phyloP scores from a whole-genome alignment of 345 rosid species.

The Noccaea caerulescens region DNA sequence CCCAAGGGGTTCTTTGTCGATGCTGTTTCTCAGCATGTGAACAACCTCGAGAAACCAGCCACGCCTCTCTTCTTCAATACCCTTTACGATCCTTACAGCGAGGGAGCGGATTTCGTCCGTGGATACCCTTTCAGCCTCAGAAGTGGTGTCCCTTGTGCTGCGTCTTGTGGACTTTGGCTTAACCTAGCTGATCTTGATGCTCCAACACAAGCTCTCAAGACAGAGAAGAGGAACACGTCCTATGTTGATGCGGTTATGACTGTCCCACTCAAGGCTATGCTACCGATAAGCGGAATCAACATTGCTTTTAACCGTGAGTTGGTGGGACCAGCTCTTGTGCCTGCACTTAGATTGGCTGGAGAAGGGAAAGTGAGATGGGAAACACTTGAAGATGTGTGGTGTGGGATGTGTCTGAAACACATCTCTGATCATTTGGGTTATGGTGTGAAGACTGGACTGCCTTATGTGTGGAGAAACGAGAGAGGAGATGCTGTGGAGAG shows the following conservation, averaged over 20 bases:
- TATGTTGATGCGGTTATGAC: slow-evolving; percentile 93
- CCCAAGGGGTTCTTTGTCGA: slow-evolving; percentile 63
- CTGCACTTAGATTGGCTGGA: slow-evolving; percentile 70
- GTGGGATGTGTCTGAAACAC: slow-evolving; percentile 88
- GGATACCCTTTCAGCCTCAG: slow-evolving; percentile 96
- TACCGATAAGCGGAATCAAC: slow-evolving; percentile 92
- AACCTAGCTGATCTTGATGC: slow-evolving; percentile 92
- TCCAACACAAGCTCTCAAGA: slow-evolving; percentile 94
- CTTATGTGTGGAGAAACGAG: slow-evolving; percentile 91
- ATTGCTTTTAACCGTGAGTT: slow-evolving; percentile 77
- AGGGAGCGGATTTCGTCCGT: slow-evolving; percentile 95
- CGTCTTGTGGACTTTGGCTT: slow-evolving; percentile 96
- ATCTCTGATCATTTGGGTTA: slow-evolving; percentile 79
- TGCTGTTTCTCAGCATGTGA: slow-evolving; percentile 78
- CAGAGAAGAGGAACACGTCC: slow-evolving; percentile 64
- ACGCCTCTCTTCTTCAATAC: slow-evolving; percentile 98
- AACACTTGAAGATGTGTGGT: slow-evolving; percentile 93
- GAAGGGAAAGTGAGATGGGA: slow-evolving; percentile 97
- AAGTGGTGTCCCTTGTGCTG: slow-evolving; percentile 76
- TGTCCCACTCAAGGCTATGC: slow-evolving; percentile 63
- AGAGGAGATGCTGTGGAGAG: slow-evolving; percentile 80
- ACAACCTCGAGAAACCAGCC: slow-evolving; percentile 75
- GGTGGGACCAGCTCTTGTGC: slow-evolving; percentile 79
- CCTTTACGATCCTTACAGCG: slow-evolving; percentile 76
- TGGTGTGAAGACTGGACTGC: slow-evolving; percentile 87